Evolutionary conservation across 1,139 yeast genomes (phyloP).

Genomic region (Sugiyamaella pinicola): DNA sequence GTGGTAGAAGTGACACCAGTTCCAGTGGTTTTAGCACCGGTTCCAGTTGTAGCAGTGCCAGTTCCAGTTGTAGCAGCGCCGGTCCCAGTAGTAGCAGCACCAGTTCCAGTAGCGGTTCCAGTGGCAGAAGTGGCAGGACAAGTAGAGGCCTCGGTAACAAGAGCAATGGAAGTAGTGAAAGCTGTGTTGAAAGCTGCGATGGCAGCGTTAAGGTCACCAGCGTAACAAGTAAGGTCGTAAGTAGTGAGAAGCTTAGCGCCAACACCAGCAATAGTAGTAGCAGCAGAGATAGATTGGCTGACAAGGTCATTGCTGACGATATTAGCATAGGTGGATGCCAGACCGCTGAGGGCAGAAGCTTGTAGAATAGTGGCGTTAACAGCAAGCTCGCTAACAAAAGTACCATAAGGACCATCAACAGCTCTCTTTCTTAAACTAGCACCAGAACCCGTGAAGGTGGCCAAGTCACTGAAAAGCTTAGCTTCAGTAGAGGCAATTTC

Average conservation of each 20-base stretch:
- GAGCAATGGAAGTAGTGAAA: slow-evolving; percentile 8
- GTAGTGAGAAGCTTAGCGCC: slow-evolving; percentile 14
- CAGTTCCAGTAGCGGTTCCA: slow-evolving; percentile 2
- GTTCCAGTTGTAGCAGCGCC: slow-evolving; percentile 7
- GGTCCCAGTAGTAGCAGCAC: slow-evolving; percentile 2
- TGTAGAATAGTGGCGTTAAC: slow-evolving; percentile 13
- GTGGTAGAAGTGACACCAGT: slow-evolving; percentile 14
- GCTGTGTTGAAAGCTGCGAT: slow-evolving; percentile 16
- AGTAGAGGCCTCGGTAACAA: slow-evolving; percentile 14
- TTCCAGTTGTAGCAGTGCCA: slow-evolving; percentile 10
- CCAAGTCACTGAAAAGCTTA: slow-evolving; percentile 12
- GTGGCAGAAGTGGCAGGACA: slow-evolving; percentile 8
- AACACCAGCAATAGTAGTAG: slow-evolving; percentile 4
- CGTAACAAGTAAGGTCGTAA: slow-evolving; percentile 18
- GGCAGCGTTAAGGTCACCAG: slow-evolving; percentile 17
- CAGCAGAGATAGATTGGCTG: slow-evolving; percentile 1
- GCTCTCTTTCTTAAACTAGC: slow-evolving; percentile 15
- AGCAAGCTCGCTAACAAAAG: slow-evolving; percentile 7
- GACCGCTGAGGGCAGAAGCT: slow-evolving; percentile 3
- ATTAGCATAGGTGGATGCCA: slow-evolving; percentile 4
- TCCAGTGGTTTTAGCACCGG: slow-evolving; percentile 5
- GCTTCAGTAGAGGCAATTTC: slow-evolving; percentile 14
- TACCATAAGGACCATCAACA: slow-evolving; percentile 4
- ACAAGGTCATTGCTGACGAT: slow-evolving; percentile 4
- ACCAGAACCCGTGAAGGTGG: slow-evolving; percentile 9